These are phyloP conservation scores for Alternaria longipes DNA, from an alignment of 2,329 filamentous ascomycete species.

Conservation along the genomic window DNA sequence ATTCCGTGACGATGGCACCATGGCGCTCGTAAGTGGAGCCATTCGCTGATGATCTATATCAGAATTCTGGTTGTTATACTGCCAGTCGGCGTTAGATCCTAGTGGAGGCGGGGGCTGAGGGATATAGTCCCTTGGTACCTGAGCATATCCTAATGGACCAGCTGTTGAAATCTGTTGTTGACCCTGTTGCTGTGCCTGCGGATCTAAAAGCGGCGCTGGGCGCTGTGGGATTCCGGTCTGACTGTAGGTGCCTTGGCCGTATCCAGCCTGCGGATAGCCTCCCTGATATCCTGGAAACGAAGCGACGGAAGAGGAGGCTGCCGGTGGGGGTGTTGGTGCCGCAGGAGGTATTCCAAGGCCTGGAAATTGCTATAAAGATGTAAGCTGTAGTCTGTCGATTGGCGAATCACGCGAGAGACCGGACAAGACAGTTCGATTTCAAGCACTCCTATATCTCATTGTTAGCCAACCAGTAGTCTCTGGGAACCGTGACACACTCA, in stretches of 20 bases:
- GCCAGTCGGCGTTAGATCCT: slow-evolving; percentile 27
- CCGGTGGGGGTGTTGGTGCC: slow-evolving; percentile 41
- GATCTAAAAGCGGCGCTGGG: slow-evolving; percentile 29
- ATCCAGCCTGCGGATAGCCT: slow-evolving; percentile 20
- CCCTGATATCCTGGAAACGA: slow-evolving; percentile 29
- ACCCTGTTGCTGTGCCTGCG: slow-evolving; percentile 14
- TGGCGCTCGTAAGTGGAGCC: slow-evolving; percentile 13
- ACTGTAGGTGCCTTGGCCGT: slow-evolving; percentile 18
- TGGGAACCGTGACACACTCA: slow-evolving; percentile 21
- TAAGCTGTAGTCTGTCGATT: slow-evolving; percentile 13
- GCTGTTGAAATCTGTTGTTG: slow-evolving; percentile 21
- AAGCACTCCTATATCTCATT: slow-evolving; percentile 18
- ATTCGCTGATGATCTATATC: slow-evolving; percentile 11
- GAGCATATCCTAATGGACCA: slow-evolving; percentile 21
- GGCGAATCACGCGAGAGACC: background rate
- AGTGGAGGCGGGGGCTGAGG: slow-evolving; percentile 21
- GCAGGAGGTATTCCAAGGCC: slow-evolving; percentile 33
- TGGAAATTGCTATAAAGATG: slow-evolving; percentile 30
- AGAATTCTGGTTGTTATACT: slow-evolving; percentile 25
- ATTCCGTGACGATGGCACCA: slow-evolving; percentile 25
- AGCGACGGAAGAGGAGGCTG: slow-evolving; percentile 30
- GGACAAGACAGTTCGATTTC: background rate
- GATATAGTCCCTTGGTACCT: slow-evolving; percentile 18
- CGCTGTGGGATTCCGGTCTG: slow-evolving; percentile 27
- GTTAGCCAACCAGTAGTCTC: slow-evolving; percentile 16